Percentiles rank a stretch among this genome's conserved stretches.
Evolutionary conservation across 1,284 basidiomycete species (phyloP).

Genomic region (Rhodotorula sp.): DNA sequence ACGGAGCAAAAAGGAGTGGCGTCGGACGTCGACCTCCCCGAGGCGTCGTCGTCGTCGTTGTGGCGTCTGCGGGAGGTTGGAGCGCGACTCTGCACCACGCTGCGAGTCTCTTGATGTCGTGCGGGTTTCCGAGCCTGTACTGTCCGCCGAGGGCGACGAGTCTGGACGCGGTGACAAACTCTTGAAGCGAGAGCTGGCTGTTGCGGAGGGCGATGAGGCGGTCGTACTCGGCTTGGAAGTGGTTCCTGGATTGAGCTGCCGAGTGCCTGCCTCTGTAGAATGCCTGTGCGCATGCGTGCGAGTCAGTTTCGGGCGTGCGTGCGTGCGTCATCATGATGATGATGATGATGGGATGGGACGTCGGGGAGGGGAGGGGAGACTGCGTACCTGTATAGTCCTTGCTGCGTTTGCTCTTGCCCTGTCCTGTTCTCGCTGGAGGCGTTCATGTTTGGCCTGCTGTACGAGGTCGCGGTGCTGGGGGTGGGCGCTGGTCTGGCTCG

Average conservation of each 20-base stretch:
- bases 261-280: constrained; percentile 53
- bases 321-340: too few species aligned
- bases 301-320: neutral
- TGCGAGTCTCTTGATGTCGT: constrained; percentile 50
- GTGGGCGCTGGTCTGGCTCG: constrained; percentile 52
- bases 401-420: constrained; percentile 61
- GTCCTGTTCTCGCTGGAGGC: constrained; percentile 60
- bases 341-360: neutral
- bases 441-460: constrained; percentile 60
- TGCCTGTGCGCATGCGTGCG: constrained; percentile 26
- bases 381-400: constrained; percentile 60
- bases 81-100: constrained; percentile 57
- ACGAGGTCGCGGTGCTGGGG: constrained; percentile 58
- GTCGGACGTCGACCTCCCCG: constrained; percentile 4
- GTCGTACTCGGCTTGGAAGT: constrained; percentile 56
- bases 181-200: neutral
- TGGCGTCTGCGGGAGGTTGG: neutral
- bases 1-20: constrained; percentile 32
- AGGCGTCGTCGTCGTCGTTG: constrained; percentile 4
- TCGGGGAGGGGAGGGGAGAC: constrained; percentile 54
- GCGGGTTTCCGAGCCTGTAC: constrained; percentile 20
- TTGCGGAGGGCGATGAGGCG: constrained; percentile 42
- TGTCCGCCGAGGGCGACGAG: constrained; percentile 32
- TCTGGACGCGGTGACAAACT: constrained; percentile 30
- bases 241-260: constrained; percentile 51